Evolutionary conservation across 1,139 yeast genomes (phyloP), one percentile per base, ranked within the genome.

Genomic region (Casaregolazyma lundiana): DNA sequence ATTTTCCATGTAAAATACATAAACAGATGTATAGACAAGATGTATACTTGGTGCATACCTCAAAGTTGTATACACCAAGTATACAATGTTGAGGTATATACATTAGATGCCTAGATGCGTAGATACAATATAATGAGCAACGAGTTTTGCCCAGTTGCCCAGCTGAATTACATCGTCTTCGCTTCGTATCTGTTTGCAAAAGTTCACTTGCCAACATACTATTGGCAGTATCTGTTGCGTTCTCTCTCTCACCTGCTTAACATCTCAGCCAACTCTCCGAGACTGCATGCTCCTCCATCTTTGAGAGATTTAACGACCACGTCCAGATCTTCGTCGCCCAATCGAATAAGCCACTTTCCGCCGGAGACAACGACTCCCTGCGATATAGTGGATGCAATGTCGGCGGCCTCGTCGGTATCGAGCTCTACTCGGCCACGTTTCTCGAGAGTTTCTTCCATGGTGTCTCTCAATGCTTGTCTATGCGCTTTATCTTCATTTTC

Each of bases 401-500:
- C 45, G 26, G 46, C 21, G 19, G 55, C 57, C 6, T 21, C 35
- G 6, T 53, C 55, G 16, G 36, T 43, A 9, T 21, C 26, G 17
- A 56, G 46, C 20, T 37, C 41, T 3, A 39, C 53, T 20, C 36
- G 36, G 1, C 58, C 56, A 4, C 35, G n/a, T 8, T 38, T 20
- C 22, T 38, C 43, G 19, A 56, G 36, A 17, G 44, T 37, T 15
- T 32, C 21, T 32, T 46, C 47, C 20, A 55, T 34, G 9, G 24
- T 30, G 11, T 43, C 48, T 19, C 43, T 42, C 6, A 43, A n/a
- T 6, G 49, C 24, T 3, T 37, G 37, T 21, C 43, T 39, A 17
- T 35, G n/a, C n/a, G 38, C 46, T 22, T 40, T 40, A 20, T 41
- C 36, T 22, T 37, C 51, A 37, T 55, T 53, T 35, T 59, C 59